A percentile compares a stretch with the other conserved stretches of the same genome.
phyloP scores from a whole-genome alignment of 2,329 filamentous ascomycete genomes.

The Juglanconis oblonga region DNA sequence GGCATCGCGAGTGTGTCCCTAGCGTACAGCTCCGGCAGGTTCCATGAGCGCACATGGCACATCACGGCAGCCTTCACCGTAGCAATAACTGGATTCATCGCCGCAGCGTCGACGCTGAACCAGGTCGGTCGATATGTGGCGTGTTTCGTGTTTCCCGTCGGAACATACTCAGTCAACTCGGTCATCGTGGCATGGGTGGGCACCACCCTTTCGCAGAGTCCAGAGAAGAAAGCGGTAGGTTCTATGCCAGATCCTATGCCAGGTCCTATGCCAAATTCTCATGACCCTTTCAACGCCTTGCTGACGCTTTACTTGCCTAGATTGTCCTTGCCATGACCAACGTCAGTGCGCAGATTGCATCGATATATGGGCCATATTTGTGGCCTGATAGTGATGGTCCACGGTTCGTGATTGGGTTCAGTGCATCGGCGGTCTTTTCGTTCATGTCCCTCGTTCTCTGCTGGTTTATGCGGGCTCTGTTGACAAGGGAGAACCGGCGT shows the following conservation, averaged over 20 bases:
- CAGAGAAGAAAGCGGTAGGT: slow-evolving; percentile 40
- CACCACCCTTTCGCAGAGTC: slow-evolving; percentile 38
- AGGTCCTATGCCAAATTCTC: too few relatives aligned
- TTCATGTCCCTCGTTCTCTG: not conserved
- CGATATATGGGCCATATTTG: slow-evolving; percentile 39
- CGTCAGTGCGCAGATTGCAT: slow-evolving; percentile 32
- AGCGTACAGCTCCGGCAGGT: slow-evolving; percentile 40
- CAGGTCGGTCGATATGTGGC: slow-evolving; percentile 30
- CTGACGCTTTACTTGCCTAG: not conserved
- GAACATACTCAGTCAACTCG: slow-evolving; percentile 37
- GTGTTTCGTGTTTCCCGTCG: slow-evolving; percentile 34
- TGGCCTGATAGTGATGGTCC: slow-evolving; percentile 32
- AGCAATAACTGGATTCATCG: slow-evolving; percentile 38
- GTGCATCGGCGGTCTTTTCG: slow-evolving; percentile 8
- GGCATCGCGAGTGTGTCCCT: slow-evolving; percentile 39
- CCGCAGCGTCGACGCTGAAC: slow-evolving; percentile 29
- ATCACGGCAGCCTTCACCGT: slow-evolving; percentile 35
- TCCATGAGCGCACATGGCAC: slow-evolving; percentile 40
- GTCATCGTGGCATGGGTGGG: slow-evolving; percentile 42
- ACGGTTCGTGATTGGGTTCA: slow-evolving; percentile 20
- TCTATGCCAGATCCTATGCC: too few relatives aligned
- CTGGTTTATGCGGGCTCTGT: not conserved
- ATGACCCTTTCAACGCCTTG: not conserved
- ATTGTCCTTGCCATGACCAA: slow-evolving; percentile 29
- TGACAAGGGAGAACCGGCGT: not conserved